These are phyloP conservation scores for Lactarius tabidus DNA, from an alignment of 768 basidiomycete genomes.

Conservation along the genomic window DNA sequence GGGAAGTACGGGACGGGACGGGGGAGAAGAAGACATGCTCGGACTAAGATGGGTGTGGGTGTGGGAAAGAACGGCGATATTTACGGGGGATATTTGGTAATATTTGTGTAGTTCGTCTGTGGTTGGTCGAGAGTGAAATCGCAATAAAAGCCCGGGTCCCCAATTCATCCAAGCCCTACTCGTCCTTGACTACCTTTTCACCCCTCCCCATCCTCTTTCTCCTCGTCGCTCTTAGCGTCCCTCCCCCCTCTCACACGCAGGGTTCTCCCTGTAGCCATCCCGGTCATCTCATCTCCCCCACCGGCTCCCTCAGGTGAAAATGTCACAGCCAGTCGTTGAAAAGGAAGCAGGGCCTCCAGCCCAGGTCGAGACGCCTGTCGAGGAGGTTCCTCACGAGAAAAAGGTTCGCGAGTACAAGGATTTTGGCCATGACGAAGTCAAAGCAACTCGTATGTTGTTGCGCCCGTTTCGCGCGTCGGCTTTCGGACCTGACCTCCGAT, in stretches of 20 bases:
- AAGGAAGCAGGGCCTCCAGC: slow-evolving; percentile 64
- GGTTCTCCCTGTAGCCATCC: slow-evolving; percentile 14
- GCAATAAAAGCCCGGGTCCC: slow-evolving; percentile 1
- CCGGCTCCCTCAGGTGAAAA: slow-evolving; percentile 15
- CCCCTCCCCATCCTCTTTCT: slow-evolving; percentile 28
- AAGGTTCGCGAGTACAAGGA: slow-evolving; percentile 87
- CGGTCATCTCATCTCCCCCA: background rate
- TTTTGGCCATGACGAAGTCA: slow-evolving; percentile 65
- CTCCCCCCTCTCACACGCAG: slow-evolving; percentile 12
- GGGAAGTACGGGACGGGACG: background rate
- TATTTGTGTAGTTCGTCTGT: slow-evolving; percentile 7
- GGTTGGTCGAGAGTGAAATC: background rate
- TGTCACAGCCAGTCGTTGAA: slow-evolving; percentile 46
- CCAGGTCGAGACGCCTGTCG: slow-evolving; percentile 37
- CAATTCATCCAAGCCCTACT: background rate
- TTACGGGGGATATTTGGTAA: slow-evolving; percentile 14
- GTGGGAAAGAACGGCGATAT: slow-evolving; percentile 1
- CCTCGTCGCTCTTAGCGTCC: slow-evolving; percentile 25
- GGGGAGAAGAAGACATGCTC: background rate
- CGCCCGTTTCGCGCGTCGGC: slow-evolving; percentile 13
- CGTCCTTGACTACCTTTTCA: slow-evolving; percentile 22
- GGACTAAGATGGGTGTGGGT: background rate
- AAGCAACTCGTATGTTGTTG: slow-evolving; percentile 57
- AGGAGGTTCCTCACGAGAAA: slow-evolving; percentile 33
- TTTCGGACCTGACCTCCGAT: slow-evolving; percentile 17